These are phyloP conservation scores for Poronia punctata DNA, from an alignment of 495 filamentous ascomycete species.

Conservation along the genomic window DNA sequence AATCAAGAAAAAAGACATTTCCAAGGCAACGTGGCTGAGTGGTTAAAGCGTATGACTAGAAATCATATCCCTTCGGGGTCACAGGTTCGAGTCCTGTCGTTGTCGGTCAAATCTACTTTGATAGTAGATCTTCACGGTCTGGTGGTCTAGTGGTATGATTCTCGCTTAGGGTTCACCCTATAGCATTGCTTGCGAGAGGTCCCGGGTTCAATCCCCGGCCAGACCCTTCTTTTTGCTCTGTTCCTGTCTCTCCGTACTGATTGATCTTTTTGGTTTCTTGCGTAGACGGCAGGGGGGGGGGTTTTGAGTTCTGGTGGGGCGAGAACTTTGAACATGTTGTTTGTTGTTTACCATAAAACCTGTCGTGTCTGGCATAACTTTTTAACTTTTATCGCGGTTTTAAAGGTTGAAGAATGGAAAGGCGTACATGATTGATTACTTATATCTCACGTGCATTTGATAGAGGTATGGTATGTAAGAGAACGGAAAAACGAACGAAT, in stretches of 20 bases:
- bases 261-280: too few relatives aligned
- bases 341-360: too few relatives aligned
- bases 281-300: too few relatives aligned
- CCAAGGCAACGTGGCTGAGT: slow-evolving; percentile 16
- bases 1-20: background rate
- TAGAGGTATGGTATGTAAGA: too few relatives aligned
- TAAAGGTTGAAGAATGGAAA: too few relatives aligned
- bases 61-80: slow-evolving; percentile 16
- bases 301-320: too few relatives aligned
- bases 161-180: slow-evolving; percentile 14
- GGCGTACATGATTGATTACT: too few relatives aligned
- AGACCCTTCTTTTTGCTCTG: slow-evolving; percentile 8
- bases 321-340: too few relatives aligned
- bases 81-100: slow-evolving; percentile 16
- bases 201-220: slow-evolving; percentile 16
- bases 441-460: too few relatives aligned
- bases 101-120: background rate
- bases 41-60: slow-evolving; percentile 16
- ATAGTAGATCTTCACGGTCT: slow-evolving; percentile 1
- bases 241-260: background rate
- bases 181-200: slow-evolving; percentile 11
- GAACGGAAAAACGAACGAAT: too few relatives aligned
- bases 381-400: too few relatives aligned
- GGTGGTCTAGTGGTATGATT: slow-evolving; percentile 17
- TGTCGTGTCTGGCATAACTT: too few relatives aligned